A percentile compares a stretch with the other conserved stretches of the same genome.
These are phyloP conservation scores for Pichia scutulata DNA, from an alignment of 805 yeast species.

Conservation along the genomic window DNA sequence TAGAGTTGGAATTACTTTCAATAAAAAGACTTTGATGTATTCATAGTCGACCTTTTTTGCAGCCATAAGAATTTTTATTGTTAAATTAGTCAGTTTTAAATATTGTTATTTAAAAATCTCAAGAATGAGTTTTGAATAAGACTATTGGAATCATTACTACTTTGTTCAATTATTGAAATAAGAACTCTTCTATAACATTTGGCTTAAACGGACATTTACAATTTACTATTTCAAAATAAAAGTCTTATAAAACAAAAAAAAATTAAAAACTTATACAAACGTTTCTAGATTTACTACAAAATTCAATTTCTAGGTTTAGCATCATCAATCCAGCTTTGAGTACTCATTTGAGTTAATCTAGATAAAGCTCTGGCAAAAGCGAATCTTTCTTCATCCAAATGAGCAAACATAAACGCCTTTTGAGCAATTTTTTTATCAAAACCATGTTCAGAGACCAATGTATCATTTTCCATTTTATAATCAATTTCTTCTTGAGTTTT, in stretches of 20 bases:
- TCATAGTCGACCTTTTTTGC: no score
- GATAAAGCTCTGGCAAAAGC: slow-evolving; percentile 95
- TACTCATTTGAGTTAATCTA: slow-evolving; percentile 88
- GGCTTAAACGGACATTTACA: no score
- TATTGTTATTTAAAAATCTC: no score
- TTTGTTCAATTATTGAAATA: no score
- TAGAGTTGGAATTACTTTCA: no score
- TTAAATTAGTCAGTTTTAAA: no score
- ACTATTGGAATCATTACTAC: no score
- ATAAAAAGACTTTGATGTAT: no score
- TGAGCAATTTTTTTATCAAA: slow-evolving; percentile 65
- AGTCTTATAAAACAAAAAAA: neutral
- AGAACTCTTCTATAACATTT: no score
- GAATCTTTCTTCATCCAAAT: slow-evolving; percentile 86
- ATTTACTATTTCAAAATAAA: no score
- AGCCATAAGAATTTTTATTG: no score
- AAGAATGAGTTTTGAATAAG: no score
- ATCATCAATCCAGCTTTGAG: slow-evolving; percentile 79
- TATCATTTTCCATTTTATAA: slow-evolving; percentile 39
- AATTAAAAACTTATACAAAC: neutral
- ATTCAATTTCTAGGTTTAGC: slow-evolving; percentile 9
- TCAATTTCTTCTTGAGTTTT: slow-evolving; percentile 21
- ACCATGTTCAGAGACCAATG: slow-evolving; percentile 66
- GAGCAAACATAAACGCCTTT: slow-evolving; percentile 67
- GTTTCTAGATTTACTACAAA: neutral